phyloP scores from a whole-genome alignment of 1,284 basidiomycete genomes.

The Cutaneotrichosporon spelunceum region DNA sequence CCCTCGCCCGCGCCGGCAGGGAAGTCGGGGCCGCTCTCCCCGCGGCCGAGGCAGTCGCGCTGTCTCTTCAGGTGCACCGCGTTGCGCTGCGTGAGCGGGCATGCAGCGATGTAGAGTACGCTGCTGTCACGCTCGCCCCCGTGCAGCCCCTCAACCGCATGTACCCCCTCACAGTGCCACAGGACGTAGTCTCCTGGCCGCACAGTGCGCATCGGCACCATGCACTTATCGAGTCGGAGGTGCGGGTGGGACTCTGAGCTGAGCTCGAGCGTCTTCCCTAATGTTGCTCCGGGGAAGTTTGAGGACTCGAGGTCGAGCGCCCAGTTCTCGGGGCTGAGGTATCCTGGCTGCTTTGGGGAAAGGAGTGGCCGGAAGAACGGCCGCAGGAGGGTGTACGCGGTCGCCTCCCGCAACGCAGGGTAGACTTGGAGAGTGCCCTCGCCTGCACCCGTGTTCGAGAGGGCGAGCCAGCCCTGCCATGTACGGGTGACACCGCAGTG shows the following conservation, averaged over 20 bases:
- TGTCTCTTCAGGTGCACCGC: conserved; percentile 63
- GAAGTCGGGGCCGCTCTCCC: conserved; percentile 67
- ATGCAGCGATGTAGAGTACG: conserved; percentile 74
- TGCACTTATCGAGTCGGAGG: conserved; percentile 53
- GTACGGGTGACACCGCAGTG: conserved; percentile 67
- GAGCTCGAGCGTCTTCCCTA: conserved; percentile 64
- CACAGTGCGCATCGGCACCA: conserved; percentile 62
- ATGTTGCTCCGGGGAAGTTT: conserved; percentile 62
- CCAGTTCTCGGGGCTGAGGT: conserved; percentile 62
- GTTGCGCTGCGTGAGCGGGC: conserved; percentile 60
- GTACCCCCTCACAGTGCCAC: conserved; percentile 72
- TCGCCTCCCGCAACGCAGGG: conserved; percentile 68
- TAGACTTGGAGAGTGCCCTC: conserved; percentile 75
- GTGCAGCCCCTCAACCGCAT: conserved; percentile 66
- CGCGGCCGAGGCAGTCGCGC: conserved; percentile 57
- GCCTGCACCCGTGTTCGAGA: conserved; percentile 58
- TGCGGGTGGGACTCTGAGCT: conserved; percentile 66
- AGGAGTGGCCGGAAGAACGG: conserved; percentile 62
- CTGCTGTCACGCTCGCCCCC: conserved; percentile 63
- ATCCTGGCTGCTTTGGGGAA: conserved; percentile 17
- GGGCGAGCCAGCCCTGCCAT: conserved; percentile 66
- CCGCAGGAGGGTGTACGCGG: conserved; percentile 69
- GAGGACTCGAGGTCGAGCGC: conserved; percentile 60
- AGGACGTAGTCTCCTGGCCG: conserved; percentile 66
- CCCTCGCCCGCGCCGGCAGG: conserved; percentile 71